Evolutionary conservation across 2,329 filamentous ascomycete species (phyloP), one percentile per base, ranked within the genome.

Genomic region (Pseudopyricularia javanii): DNA sequence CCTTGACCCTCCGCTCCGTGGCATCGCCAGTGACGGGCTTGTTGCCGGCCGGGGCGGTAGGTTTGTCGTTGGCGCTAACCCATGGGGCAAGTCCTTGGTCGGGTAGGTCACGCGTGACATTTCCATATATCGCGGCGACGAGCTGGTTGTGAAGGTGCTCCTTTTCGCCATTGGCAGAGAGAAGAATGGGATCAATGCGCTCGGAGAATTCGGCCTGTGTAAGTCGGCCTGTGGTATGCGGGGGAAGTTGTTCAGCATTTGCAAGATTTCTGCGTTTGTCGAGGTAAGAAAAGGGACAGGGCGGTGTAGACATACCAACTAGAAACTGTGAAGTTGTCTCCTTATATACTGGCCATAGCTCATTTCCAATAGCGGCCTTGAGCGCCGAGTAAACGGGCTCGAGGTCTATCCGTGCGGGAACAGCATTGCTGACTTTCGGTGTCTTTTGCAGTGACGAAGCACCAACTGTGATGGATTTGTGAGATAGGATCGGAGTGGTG

Each of bases 61-160:
- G 81, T 60, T 86, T 86, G 60, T 86, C 82, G 61, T 85, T 84
- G 53, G 82, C 81, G 64, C 81, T 85, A 63, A 86, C 83, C 82
- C 82, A 86, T 56, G 80, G 79, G 49, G 83, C 83, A 61, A 83
- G 75, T 59, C 82, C 82, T 63, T 74, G 74, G 58, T 85, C 82
- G 54, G 83, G 82, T 72, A 83, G 79, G 63, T 86, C 83, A 54
- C 83, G 72, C 34, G 81, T 85, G 55, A 85, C 78, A 73, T 86
- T 86, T 61, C 76, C 80, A 64, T 82, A 82, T 59, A 86, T 80
- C 53, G 79, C 81, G 54, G 80, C 73, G 56, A 86, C 70, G 51
- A 86, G 76, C 66, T 84, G 80, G 64, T 86, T 86, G 61, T 86
- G 83, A 3, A 84, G 70, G 61, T 83, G 81, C 54, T 78, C 74